Evolutionary conservation across 129 eudicot species (phyloP), one percentile per base, ranked within the genome.

Genomic region (Centella asiatica): DNA sequence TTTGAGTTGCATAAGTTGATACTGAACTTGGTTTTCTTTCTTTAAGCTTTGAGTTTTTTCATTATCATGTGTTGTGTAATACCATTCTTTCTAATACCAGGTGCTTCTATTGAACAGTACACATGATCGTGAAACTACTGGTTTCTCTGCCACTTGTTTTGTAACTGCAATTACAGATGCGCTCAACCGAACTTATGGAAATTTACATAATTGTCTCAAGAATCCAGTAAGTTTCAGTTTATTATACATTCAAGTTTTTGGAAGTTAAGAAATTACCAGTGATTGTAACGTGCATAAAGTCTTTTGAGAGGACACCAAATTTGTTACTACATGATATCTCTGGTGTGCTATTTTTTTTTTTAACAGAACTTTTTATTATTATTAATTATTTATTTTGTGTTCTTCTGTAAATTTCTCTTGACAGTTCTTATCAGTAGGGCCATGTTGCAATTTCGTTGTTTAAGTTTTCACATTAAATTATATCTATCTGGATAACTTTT

Each of bases 81-180:
- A 37, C 22, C 28, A 10, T 18, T 60, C 6, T 64, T 37, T 67
- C 13, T 13, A 48, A 42, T 77, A 37, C 26, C 72, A 90, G 98
- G 94, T 92, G 54, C 98, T 92, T 77, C 53, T 92, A 72, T 72
- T 92, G 73, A 92, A 92, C 70, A 95, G 98, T 62, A 80, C 84
- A 36, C 74, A 59, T 67, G 98, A 92, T 67, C 80, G 98, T 57
- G 98, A 92, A 82, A 92, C 98, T 49, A 75, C 76, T 72, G 95
- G 90, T 64, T 87, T 92, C 50, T 66, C 79, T 27, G 90, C 95
- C 18, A 79, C 98, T 36, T 82, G 84, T 62, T 92, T 92, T 65
- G 95, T 92, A 29, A 92, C 95, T 68, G 85, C 96, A 19, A 82
- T 92, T 72, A 70, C 96, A 19, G 95, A 92, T 76, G 94, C 98